phyloP scores from a whole-genome alignment of 768 basidiomycete species.

The Psilocybe azurescens region DNA sequence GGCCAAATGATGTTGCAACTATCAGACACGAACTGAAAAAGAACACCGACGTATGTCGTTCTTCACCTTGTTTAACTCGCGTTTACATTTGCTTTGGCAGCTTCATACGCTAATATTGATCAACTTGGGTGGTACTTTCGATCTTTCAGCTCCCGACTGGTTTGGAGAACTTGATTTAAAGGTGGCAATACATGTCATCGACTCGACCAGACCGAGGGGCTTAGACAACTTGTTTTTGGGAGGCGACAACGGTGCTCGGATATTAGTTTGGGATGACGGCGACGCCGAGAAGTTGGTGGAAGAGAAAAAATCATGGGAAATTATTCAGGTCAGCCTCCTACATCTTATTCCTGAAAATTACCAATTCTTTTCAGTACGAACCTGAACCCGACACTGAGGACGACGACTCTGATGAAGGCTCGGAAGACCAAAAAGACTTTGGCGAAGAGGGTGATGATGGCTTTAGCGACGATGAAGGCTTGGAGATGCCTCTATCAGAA shows the following conservation, averaged over 20 bases:
- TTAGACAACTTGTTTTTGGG: conserved; percentile 83
- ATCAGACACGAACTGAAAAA: conserved; percentile 68
- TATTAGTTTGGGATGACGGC: conserved; percentile 95
- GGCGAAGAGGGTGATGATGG: conserved; percentile 44
- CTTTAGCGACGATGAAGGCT: background rate
- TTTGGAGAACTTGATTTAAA: conserved; percentile 72
- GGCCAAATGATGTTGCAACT: conserved; percentile 75
- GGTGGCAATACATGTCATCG: conserved; percentile 89
- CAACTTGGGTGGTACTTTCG: conserved; percentile 90
- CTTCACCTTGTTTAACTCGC: background rate
- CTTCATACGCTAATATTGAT: conserved; percentile 89
- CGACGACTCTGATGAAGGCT: conserved; percentile 50
- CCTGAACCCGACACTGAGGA: conserved; percentile 71
- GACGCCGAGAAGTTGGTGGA: conserved; percentile 71
- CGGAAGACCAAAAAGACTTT: conserved; percentile 46
- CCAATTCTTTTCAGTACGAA: conserved; percentile 60
- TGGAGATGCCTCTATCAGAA: background rate
- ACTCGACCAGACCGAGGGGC: conserved; percentile 91
- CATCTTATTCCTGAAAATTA: conserved; percentile 11
- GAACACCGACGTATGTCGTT: conserved; percentile 62
- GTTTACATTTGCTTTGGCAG: conserved; percentile 40
- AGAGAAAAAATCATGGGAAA: conserved; percentile 85
- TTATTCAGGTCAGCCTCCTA: conserved; percentile 63
- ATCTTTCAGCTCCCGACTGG: conserved; percentile 76
- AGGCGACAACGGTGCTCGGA: conserved; percentile 68